Evolutionary conservation across 2,329 filamentous ascomycete species (phyloP).

Genomic region (Eutypella sp.): DNA sequence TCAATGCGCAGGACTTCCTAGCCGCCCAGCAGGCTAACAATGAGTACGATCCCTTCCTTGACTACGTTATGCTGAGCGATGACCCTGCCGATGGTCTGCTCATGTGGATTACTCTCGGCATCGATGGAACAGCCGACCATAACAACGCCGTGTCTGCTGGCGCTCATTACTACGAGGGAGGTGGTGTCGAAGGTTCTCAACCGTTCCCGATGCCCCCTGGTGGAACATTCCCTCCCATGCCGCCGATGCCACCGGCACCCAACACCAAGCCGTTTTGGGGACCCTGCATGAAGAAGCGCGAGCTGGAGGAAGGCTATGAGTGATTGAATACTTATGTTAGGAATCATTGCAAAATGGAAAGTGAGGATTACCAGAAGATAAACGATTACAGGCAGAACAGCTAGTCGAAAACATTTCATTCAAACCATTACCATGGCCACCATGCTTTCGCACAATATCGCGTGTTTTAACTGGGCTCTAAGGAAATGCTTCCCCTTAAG

Average conservation of each 20-base stretch:
- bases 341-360: neutral
- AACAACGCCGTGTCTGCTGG: constrained; percentile 9
- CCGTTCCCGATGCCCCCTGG: constrained; percentile 8
- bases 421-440: neutral
- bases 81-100: constrained; percentile 43
- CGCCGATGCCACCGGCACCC: constrained; percentile 7
- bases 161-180: constrained; percentile 16
- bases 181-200: constrained; percentile 16
- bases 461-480: no score
- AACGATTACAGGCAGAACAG: neutral
- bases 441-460: neutral
- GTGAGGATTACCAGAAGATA: neutral
- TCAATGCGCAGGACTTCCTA: constrained; percentile 46
- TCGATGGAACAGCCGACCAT: constrained; percentile 33
- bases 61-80: constrained; percentile 54
- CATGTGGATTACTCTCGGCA: constrained; percentile 46
- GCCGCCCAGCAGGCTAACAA: constrained; percentile 33
- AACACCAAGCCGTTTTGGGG: constrained; percentile 14
- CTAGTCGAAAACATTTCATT: neutral
- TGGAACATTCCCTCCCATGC: constrained; percentile 9
- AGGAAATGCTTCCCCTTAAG: no score
- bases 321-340: neutral
- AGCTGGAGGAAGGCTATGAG: neutral
- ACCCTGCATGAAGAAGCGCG: constrained; percentile 19
- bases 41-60: constrained; percentile 41